These are phyloP conservation scores for Chrysochromulina parva DNA, from an alignment of 78 protist species.

Conservation along the genomic window DNA sequence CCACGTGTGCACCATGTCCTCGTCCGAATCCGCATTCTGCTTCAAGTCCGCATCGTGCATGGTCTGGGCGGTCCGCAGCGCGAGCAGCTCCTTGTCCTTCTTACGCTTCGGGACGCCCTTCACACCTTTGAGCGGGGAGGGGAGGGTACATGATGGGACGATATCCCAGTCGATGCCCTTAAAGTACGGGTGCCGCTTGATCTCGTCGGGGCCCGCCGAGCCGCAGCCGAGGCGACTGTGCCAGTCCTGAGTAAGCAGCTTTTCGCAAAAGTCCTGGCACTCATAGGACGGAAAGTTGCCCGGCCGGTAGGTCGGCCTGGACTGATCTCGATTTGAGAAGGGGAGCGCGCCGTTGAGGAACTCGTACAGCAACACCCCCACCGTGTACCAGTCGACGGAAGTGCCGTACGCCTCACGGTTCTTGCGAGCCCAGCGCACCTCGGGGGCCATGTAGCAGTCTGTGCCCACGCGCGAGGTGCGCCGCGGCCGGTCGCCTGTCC, in stretches of 20 bases:
- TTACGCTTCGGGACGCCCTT: background rate
- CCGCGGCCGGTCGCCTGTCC: too few species aligned
- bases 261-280: background rate
- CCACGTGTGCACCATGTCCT: background rate
- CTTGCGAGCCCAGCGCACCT: background rate
- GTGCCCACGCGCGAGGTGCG: constrained; percentile 2
- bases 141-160: background rate
- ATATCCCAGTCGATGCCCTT: constrained; percentile 4
- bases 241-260: background rate
- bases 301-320: background rate
- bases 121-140: background rate
- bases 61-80: constrained; percentile 4
- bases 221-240: background rate
- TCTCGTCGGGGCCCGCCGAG: background rate
- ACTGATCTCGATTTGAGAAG: background rate
- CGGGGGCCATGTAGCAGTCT: constrained; percentile 6
- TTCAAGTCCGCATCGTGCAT: background rate
- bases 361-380: background rate
- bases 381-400: background rate
- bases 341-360: background rate
- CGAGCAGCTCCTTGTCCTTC: constrained; percentile 12
- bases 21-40: background rate
- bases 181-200: background rate
- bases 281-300: background rate
- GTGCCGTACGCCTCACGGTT: background rate